Conservation (phyloP, 306 rosid species). For the Geum urbanum region DNA sequence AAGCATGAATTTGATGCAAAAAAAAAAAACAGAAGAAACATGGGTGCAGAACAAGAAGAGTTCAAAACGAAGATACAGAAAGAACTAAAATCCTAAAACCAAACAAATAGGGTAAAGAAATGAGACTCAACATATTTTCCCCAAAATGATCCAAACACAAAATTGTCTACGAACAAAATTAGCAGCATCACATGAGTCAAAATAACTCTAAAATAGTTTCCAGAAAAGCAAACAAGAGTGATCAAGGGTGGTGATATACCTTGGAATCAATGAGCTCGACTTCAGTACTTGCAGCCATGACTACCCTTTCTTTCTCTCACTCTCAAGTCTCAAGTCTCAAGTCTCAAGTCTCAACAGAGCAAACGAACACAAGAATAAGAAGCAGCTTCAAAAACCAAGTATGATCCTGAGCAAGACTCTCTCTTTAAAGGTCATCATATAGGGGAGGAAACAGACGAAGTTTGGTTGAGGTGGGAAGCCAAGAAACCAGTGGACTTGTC, state of each 20-base stretch:
- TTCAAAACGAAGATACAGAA: constrained; percentile 20
- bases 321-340: not conserved
- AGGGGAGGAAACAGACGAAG: not conserved
- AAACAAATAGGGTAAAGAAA: not conserved
- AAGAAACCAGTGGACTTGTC: constrained; percentile 1
- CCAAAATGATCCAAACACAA: constrained; percentile 17
- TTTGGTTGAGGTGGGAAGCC: not conserved
- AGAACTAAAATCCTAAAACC: constrained; percentile 7
- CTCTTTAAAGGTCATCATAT: constrained; percentile 27
- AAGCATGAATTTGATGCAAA: constrained; percentile 10
- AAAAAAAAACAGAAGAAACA: constrained; percentile 6
- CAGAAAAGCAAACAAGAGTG: not conserved
- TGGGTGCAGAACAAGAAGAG: constrained; percentile 38
- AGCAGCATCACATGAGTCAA: constrained; percentile 5
- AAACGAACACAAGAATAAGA: constrained; percentile 19
- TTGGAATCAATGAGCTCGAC: constrained; percentile 40
- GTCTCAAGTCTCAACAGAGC: constrained; percentile 1
- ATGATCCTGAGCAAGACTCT: constrained; percentile 27
- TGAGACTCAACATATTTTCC: not conserved
- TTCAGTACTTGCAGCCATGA: constrained; percentile 42
- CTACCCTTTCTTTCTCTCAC: not conserved
- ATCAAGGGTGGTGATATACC: constrained; percentile 35
- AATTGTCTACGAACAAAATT: constrained; percentile 6
- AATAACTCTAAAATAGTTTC: not conserved
- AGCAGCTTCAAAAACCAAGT: constrained; percentile 28